phyloP scores from a whole-genome alignment of 805 yeast genomes.

The Zygoascus ofunaensis region DNA sequence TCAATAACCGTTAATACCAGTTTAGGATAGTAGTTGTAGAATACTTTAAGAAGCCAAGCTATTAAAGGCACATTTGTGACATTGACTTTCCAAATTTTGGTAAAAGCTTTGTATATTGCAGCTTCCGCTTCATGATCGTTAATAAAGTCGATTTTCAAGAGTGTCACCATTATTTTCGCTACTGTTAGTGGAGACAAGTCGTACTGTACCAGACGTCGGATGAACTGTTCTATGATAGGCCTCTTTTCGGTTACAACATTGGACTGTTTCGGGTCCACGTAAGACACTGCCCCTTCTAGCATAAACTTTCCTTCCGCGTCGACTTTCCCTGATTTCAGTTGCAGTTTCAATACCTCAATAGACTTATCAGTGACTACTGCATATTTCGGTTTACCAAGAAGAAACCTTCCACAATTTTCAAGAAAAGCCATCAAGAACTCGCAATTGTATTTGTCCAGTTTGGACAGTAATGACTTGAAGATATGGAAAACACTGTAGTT shows the following conservation, averaged over 20 bases:
- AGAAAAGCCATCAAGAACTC: constrained; percentile 63
- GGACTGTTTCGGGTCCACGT: constrained; percentile 28
- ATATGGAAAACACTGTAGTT: constrained; percentile 65
- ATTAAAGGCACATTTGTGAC: constrained; percentile 46
- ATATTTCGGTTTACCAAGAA: constrained; percentile 50
- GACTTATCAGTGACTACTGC: constrained; percentile 51
- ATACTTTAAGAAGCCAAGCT: constrained; percentile 38
- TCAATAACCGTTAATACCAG: constrained; percentile 48
- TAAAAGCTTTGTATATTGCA: constrained; percentile 37
- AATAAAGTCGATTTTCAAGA: constrained; percentile 43
- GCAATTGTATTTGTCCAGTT: constrained; percentile 46
- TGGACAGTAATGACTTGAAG: constrained; percentile 49
- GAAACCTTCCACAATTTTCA: constrained; percentile 62
- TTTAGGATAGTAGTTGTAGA: constrained; percentile 30
- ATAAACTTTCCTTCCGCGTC: constrained; percentile 48
- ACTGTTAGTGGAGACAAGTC: constrained; percentile 38
- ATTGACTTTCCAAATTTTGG: constrained; percentile 51
- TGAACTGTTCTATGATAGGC: constrained; percentile 31
- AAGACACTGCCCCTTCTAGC: constrained; percentile 37
- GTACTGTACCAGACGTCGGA: constrained; percentile 41
- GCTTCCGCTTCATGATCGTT: constrained; percentile 29
- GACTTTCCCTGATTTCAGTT: constrained; percentile 42
- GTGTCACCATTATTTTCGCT: constrained; percentile 29
- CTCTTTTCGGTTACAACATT: constrained; percentile 17
- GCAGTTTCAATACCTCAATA: constrained; percentile 46